phyloP scores from a whole-genome alignment of 441 rosid species.

The Populus hybrid region DNA sequence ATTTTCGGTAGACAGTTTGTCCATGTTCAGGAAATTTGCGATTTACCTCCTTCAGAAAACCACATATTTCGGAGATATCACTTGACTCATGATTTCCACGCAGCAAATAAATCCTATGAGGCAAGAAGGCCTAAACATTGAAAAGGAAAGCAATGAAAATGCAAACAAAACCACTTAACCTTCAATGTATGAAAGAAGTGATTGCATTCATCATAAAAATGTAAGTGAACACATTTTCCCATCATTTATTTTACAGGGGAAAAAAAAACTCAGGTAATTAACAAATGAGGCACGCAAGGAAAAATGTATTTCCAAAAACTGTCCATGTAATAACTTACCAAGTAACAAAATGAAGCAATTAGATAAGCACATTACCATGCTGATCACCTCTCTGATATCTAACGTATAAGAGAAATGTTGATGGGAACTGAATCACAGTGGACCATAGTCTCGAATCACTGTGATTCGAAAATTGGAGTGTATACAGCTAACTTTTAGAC shows the following conservation, averaged over 20 bases:
- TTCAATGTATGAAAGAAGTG: background rate
- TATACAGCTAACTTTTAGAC: background rate
- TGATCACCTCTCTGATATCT: no score
- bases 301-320: background rate
- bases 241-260: background rate
- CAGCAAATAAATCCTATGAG: conserved; percentile 35
- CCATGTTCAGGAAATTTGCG: conserved; percentile 35
- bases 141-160: background rate
- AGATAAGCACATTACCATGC: no score
- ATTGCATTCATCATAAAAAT: background rate
- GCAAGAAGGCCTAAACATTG: conserved; percentile 35
- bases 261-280: background rate
- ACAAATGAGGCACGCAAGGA: background rate
- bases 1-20: conserved; percentile 26
- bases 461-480: no score
- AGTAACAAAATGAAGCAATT: no score
- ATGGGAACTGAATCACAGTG: no score
- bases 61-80: conserved; percentile 28
- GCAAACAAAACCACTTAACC: background rate
- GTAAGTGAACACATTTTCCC: background rate
- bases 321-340: no score
- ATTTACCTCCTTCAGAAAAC: conserved; percentile 36
- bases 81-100: conserved; percentile 46
- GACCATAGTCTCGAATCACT: no score
- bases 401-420: no score